These are phyloP conservation scores for Acorus gramineus DNA, from an alignment of 106 monocot species.

Conservation along the genomic window DNA sequence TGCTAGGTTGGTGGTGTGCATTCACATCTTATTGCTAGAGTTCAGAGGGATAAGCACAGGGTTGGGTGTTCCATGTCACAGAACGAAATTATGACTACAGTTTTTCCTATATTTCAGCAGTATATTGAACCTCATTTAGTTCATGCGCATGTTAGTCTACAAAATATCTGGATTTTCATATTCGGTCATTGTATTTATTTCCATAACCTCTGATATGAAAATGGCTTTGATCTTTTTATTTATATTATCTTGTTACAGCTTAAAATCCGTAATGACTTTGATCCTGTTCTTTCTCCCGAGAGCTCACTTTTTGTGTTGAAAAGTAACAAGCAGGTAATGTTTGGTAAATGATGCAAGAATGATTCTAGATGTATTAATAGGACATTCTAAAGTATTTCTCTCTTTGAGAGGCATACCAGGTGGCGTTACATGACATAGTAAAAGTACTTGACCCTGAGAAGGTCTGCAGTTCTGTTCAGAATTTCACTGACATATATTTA, in stretches of 20 bases:
- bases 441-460: constrained; percentile 85
- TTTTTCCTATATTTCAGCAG: constrained; percentile 95
- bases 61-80: constrained; percentile 62
- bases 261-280: constrained; percentile 97
- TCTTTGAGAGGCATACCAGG: constrained; percentile 31
- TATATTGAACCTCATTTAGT: constrained; percentile 98
- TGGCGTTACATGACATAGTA: constrained; percentile 73
- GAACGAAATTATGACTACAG: constrained; percentile 88
- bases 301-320: constrained; percentile 95
- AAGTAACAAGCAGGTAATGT: constrained; percentile 77
- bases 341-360: too few relatives aligned
- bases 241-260: constrained; percentile 39
- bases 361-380: too few relatives aligned
- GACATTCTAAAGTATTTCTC: background rate
- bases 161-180: background rate
- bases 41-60: constrained; percentile 80
- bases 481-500: constrained; percentile 90
- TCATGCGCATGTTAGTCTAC: constrained; percentile 99
- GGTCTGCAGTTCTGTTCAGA: constrained; percentile 89
- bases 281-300: constrained; percentile 98
- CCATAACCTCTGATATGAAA: too few relatives aligned
- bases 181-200: too few relatives aligned
- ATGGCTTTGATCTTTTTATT: background rate
- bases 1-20: constrained; percentile 96
- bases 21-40: constrained; percentile 95